Conservation (phyloP, 75 land plant genomes). For the Isoetes taiwanensis region DNA sequence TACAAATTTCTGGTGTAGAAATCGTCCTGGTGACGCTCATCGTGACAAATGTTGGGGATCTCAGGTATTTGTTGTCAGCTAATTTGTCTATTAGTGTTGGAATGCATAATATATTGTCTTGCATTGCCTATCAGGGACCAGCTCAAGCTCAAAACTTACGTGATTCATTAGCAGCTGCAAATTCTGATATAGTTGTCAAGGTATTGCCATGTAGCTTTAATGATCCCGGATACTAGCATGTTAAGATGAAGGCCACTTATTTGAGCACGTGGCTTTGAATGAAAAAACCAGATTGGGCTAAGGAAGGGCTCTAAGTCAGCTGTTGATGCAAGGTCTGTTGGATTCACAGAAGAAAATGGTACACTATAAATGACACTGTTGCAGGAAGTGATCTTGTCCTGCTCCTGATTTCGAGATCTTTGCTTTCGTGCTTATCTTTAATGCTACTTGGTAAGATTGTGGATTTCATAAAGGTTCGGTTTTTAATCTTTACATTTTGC, state of each 20-base stretch:
- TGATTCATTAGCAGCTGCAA: slow-evolving; percentile 71
- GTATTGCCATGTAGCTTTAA: slow-evolving; percentile 31
- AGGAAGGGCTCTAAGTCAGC: slow-evolving; percentile 82
- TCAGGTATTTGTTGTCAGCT: too few species aligned
- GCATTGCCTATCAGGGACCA: too few species aligned
- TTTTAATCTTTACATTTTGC: too few species aligned
- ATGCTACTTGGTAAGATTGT: too few species aligned
- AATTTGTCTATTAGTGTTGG: too few species aligned
- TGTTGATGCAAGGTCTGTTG: slow-evolving; percentile 83
- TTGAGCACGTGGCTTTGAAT: too few species aligned
- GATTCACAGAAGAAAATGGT: slow-evolving; percentile 88
- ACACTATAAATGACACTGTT: slow-evolving; percentile 72
- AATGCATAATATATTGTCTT: too few species aligned
- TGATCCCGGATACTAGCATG: too few species aligned
- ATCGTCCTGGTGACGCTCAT: slow-evolving; percentile 83
- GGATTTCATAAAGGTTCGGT: too few species aligned
- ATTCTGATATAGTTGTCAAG: slow-evolving; percentile 88
- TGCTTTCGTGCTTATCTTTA: too few species aligned
- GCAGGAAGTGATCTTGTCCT: slow-evolving; percentile 81
- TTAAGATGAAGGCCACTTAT: too few species aligned
- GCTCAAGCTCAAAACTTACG: slow-evolving; percentile 97
- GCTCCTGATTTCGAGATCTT: slow-evolving; percentile 76
- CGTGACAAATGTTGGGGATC: slow-evolving; percentile 46
- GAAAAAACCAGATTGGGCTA: slow-evolving; percentile 80
- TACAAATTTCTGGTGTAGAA: slow-evolving; percentile 97